Evolutionary conservation across 371 early-diverging fungal genomes (phyloP), one percentile per base, ranked within the genome.

Genomic region (Lichtheimia ornata): DNA sequence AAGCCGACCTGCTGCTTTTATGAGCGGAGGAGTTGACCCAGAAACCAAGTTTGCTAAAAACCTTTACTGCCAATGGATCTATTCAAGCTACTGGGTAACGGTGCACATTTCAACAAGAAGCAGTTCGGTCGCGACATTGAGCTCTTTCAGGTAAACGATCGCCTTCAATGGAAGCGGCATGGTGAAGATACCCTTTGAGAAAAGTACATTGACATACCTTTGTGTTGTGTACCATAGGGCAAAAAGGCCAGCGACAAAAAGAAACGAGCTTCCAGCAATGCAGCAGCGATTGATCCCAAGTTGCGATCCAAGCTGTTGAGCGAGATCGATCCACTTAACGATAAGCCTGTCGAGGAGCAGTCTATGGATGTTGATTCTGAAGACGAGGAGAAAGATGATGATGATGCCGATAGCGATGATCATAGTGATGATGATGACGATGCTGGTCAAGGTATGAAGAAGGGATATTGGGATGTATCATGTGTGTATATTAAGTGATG

Each of bases 31-130:
- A 35, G 35, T 35, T 28, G 9, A 35, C 5, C 11, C 35, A 35
- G 35, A 35, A 35, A 35, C 35, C 35, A 35, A 35, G 11, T 35
- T 35, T 35, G 35, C 35, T 11, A 35, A 35, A 35, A 35, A 35
- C 35, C 35, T 35, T 35, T 35, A 35, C 35, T 35, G 35, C 35
- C 35, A 47, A 88, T 89, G 90, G 94, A 94, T 76, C 71, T 93
- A 56, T 94, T 96, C 80, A 81, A 83, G 41, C 72, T 88, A 51
- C 78, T 96, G 51, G 90, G 93, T 20, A 84, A 88, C n/a, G 94
- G 94, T 18, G 92, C 94, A 3, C 87, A 77, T 59, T 94, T 96
- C 58, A 86, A 96, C 76, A 90, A 88, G 64, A 79, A 79, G 52
- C 85, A 90, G 11, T 94, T 93, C 68, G 73, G 80, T 42, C 73